Evolutionary conservation across 768 basidiomycete species (phyloP), one percentile per base, ranked within the genome.

Genomic region (Naganishia randhawae): DNA sequence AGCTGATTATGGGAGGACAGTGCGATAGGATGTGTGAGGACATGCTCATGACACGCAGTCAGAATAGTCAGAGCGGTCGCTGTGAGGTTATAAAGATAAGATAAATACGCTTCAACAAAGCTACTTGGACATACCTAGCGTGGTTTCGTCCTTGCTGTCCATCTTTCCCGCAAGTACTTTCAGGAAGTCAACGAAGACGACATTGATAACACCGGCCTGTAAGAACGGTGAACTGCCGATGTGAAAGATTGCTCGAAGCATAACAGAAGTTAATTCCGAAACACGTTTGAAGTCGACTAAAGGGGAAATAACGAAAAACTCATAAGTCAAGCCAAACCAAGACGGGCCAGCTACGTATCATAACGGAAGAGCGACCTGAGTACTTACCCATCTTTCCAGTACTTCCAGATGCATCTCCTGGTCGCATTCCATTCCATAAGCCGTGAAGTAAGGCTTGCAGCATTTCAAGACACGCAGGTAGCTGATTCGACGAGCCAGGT

Each of bases 21-120:
- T 0, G 72, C 72, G 1, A 76, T 39, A 22, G 75, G 72, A 55
- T 71, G 73, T 13, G 48, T 65, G 16, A 64, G 50, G 19, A 78
- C 25, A 25, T 71, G 67, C 0, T 71, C 66, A 55, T 76, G 73
- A 27, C 72, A 50, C 22, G 69, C 73, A 16, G 65, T 51, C n/a
- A 78, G 66, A 16, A 76, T 48, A 1, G 74, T 70, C 3, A 78
- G 64, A 0, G 75, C 71, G 64, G 75, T 76, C 17, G 72, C 77
- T 78, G 45, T 51, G 31, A 70, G 29, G 31, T 22, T 6, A 22
- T 1, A 37, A 2, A 11, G 22, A 8, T 55, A 7, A 55, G 31
- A 1, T 17, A 37, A n/a, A 9, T 37, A 37, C 19, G 5, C n/a
- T 32, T 6, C 14, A 16, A 17, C 3, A 29, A 61, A 10, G 1